A percentile compares a stretch with the other conserved stretches of the same genome.
Conservation (phyloP, 2,329 filamentous ascomycete species). For the Teratosphaeriaceae sp. region DNA sequence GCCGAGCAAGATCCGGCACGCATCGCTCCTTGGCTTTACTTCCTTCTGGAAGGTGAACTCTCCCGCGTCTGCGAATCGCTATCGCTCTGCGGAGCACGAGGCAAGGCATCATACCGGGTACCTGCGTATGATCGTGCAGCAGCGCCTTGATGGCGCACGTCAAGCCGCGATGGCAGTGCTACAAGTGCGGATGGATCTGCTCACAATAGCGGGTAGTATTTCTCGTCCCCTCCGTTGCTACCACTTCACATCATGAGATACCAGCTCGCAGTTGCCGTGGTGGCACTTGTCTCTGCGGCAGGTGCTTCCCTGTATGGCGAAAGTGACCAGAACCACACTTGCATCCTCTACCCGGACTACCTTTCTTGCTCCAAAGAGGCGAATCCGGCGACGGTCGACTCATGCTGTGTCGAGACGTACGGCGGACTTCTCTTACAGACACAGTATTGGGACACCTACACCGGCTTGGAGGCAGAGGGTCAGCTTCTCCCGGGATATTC, state of each 20-base stretch:
- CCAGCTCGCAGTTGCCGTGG: slow-evolving; percentile 8
- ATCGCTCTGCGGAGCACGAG: slow-evolving; percentile 4
- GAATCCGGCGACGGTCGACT: slow-evolving; percentile 42
- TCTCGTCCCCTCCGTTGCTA: not conserved
- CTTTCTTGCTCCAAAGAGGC: slow-evolving; percentile 47
- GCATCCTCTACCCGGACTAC: slow-evolving; percentile 34
- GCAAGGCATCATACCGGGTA: not conserved
- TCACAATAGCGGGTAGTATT: not conserved
- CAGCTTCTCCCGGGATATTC: slow-evolving; percentile 52
- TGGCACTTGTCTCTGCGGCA: slow-evolving; percentile 12
- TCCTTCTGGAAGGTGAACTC: not conserved
- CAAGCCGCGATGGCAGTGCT: not conserved
- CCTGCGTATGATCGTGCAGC: slow-evolving; percentile 1
- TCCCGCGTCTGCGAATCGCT: slow-evolving; percentile 4
- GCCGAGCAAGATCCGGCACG: not conserved
- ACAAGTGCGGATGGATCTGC: not conserved
- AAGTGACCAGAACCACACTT: slow-evolving; percentile 51
- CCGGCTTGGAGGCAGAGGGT: slow-evolving; percentile 50
- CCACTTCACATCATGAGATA: slow-evolving; percentile 13
- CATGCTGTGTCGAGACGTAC: slow-evolving; percentile 59
- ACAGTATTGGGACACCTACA: slow-evolving; percentile 58
- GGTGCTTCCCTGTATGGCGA: slow-evolving; percentile 41
- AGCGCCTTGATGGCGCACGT: too few relatives aligned
- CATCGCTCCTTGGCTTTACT: slow-evolving; percentile 1
- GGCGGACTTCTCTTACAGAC: slow-evolving; percentile 57